Percentiles rank a stretch among this genome's conserved stretches.
These are phyloP conservation scores for Lunularia cruciata DNA, from an alignment of 225 moss, liverwort and hornwort genomes.

Conservation along the genomic window DNA sequence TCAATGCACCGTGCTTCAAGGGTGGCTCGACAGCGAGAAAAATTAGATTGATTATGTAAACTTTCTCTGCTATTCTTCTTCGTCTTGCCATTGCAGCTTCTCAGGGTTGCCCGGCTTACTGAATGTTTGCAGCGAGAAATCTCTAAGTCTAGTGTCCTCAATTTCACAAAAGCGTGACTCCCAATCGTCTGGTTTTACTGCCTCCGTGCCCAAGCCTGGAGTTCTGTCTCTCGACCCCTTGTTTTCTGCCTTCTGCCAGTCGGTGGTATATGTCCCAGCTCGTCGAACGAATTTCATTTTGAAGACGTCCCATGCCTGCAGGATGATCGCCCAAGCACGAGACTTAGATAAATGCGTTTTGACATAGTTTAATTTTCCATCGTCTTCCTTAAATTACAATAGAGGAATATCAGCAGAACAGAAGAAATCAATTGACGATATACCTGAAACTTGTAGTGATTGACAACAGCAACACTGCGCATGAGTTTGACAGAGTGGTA, in stretches of 20 bases:
- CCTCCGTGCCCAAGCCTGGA: slow-evolving; percentile 46
- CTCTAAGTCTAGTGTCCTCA: slow-evolving; percentile 29
- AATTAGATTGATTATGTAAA: too few relatives aligned
- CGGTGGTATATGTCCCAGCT: slow-evolving; percentile 48
- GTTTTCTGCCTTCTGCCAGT: slow-evolving; percentile 45
- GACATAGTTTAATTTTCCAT: too few relatives aligned
- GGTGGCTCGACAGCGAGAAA: too few relatives aligned
- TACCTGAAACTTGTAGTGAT: slow-evolving; percentile 60
- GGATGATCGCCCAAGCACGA: too few relatives aligned
- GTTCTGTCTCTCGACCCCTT: slow-evolving; percentile 40
- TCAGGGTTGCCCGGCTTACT: slow-evolving; percentile 17
- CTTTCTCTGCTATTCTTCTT: not conserved
- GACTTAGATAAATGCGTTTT: too few relatives aligned
- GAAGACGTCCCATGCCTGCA: slow-evolving; percentile 54
- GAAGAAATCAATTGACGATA: not conserved
- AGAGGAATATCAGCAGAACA: too few relatives aligned
- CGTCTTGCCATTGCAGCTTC: slow-evolving; percentile 34
- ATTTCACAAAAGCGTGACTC: slow-evolving; percentile 43
- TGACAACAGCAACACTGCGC: slow-evolving; percentile 35
- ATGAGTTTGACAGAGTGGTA: slow-evolving; percentile 21
- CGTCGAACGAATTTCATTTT: slow-evolving; percentile 49
- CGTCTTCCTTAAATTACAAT: too few relatives aligned
- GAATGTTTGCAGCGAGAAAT: slow-evolving; percentile 37
- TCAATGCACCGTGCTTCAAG: too few relatives aligned
- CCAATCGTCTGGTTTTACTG: slow-evolving; percentile 47